These are phyloP conservation scores for Wickerhamomyces bovis DNA, from an alignment of 805 yeast genomes.

Conservation along the genomic window DNA sequence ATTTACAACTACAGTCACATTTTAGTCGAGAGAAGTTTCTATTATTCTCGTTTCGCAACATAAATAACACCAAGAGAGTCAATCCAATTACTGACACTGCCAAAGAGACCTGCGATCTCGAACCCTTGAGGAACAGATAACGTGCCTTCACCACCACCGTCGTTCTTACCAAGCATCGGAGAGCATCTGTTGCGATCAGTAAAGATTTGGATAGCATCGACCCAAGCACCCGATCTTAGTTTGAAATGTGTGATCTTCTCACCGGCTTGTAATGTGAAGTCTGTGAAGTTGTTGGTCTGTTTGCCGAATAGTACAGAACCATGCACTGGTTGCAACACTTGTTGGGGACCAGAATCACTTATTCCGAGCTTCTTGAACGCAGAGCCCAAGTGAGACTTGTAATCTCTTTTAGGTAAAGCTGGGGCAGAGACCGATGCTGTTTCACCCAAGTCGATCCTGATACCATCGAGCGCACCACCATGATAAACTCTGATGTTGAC, in stretches of 20 bases:
- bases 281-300: conserved; percentile 44
- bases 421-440: conserved; percentile 26
- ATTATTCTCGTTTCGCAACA: conserved; percentile 20
- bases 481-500: conserved; percentile 57
- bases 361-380: conserved; percentile 13
- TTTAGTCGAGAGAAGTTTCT: neutral
- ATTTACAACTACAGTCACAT: too few relatives aligned
- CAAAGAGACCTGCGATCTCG: conserved; percentile 63
- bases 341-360: neutral
- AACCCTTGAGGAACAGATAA: conserved; percentile 61
- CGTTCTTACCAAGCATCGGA: conserved; percentile 56
- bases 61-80: conserved; percentile 70
- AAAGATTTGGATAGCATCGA: conserved; percentile 76
- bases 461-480: conserved; percentile 80
- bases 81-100: conserved; percentile 64
- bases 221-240: conserved; percentile 78
- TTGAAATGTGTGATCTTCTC: conserved; percentile 57
- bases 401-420: conserved; percentile 42
- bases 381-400: conserved; percentile 26
- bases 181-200: conserved; percentile 52
- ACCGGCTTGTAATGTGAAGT: conserved; percentile 47
- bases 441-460: conserved; percentile 40
- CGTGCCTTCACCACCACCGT: conserved; percentile 59
- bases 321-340: neutral
- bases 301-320: conserved; percentile 43